Conservation (phyloP, 2,329 filamentous ascomycete species). For the Penicillium hordei region DNA sequence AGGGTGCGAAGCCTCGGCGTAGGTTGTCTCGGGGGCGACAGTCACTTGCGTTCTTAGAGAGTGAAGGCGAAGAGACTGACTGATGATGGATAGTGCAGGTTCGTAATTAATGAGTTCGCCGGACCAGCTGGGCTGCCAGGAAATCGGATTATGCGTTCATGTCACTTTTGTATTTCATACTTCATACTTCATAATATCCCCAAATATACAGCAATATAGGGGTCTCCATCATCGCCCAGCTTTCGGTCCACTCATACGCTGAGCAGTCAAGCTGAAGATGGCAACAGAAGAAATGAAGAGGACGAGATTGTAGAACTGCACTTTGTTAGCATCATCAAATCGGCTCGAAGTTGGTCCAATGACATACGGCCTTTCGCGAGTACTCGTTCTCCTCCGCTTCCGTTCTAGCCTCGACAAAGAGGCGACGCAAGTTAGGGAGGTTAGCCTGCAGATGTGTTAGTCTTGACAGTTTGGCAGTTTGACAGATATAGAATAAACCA, state of each 20-base stretch:
- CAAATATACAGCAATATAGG: not conserved
- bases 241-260: constrained; percentile 65
- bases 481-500: not conserved
- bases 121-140: not conserved
- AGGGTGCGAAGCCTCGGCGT: constrained; percentile 40
- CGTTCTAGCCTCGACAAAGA: constrained; percentile 91
- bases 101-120: not conserved
- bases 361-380: constrained; percentile 81
- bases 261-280: constrained; percentile 88
- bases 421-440: constrained; percentile 88
- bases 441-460: constrained; percentile 37
- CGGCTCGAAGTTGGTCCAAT: not conserved
- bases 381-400: constrained; percentile 94
- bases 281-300: constrained; percentile 96
- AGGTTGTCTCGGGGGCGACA: constrained; percentile 44
- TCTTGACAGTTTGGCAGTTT: not conserved
- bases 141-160: not conserved
- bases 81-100: constrained; percentile 30
- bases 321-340: constrained; percentile 9
- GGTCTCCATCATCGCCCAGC: constrained; percentile 32
- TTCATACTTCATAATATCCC: constrained; percentile 9
- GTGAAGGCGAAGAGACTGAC: constrained; percentile 65
- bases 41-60: constrained; percentile 61
- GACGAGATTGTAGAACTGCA: constrained; percentile 92
- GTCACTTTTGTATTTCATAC: constrained; percentile 4